Percentiles rank a stretch among this genome's conserved stretches.
Evolutionary conservation across 2,329 filamentous ascomycete species (phyloP).

Genomic region (Botrytis aclada): DNA sequence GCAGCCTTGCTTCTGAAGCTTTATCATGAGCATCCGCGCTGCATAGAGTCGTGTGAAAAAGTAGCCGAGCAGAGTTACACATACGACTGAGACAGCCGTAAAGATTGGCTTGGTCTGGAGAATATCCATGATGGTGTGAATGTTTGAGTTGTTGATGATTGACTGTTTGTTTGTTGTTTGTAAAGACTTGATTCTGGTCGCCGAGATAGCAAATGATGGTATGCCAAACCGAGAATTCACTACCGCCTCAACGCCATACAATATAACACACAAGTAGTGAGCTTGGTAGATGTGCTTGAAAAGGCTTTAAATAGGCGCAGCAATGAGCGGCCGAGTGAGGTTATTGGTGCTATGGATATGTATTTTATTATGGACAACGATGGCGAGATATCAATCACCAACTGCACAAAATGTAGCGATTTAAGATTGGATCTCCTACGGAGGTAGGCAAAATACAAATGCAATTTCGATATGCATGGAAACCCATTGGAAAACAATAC

Average conservation of each 20-base stretch:
- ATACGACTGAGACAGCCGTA: background rate
- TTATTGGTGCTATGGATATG: background rate
- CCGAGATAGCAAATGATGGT: background rate
- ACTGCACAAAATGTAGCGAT: background rate
- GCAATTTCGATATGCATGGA: background rate
- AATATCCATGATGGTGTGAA: background rate
- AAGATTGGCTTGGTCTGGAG: background rate
- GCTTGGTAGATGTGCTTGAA: background rate
- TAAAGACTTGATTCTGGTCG: background rate
- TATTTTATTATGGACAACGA: background rate
- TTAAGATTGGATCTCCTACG: background rate
- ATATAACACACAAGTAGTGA: background rate
- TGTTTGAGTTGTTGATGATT: background rate
- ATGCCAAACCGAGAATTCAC: background rate
- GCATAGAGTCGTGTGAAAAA: background rate
- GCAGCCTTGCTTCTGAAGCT: background rate
- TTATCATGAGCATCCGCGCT: conserved; percentile 1
- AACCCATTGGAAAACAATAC: background rate
- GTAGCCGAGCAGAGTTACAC: background rate
- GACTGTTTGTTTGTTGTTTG: background rate
- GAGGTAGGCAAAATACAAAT: background rate
- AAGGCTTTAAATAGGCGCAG: background rate
- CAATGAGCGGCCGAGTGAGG: background rate
- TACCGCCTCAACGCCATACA: background rate
- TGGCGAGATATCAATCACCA: background rate